Conservation (phyloP, 2,329 filamentous ascomycete genomes). For the Xylariaceae sp. region DNA sequence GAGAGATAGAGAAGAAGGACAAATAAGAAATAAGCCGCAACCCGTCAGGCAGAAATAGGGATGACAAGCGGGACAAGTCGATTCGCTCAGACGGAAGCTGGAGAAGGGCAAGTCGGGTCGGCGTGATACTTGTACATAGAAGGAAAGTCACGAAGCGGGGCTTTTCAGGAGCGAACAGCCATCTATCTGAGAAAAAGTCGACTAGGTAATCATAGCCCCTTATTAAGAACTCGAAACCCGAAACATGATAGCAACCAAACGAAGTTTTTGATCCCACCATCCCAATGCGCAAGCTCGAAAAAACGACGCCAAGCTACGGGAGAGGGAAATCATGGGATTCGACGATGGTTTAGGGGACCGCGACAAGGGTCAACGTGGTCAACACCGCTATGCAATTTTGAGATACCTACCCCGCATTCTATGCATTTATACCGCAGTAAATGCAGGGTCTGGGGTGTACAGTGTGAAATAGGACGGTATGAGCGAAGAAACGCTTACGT, state of each 20-base stretch:
- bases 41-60: not conserved
- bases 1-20: not conserved
- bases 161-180: not conserved
- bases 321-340: not conserved
- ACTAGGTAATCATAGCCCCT: not conserved
- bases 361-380: no score
- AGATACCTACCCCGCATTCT: no score
- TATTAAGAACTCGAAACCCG: no score
- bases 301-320: not conserved
- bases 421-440: no score
- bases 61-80: no score
- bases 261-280: not conserved
- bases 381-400: no score
- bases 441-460: no score
- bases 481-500: no score
- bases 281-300: not conserved
- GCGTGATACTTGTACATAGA: no score
- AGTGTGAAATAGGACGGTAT: no score
- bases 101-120: no score
- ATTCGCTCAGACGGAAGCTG: no score
- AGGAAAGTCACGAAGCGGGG: not conserved
- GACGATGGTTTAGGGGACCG: not conserved
- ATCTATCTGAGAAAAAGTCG: not conserved
- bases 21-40: not conserved
- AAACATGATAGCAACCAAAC: not conserved